Evolutionary conservation across 2,329 filamentous ascomycete species (phyloP).

Genomic region (Amylocarpus encephaloides): DNA sequence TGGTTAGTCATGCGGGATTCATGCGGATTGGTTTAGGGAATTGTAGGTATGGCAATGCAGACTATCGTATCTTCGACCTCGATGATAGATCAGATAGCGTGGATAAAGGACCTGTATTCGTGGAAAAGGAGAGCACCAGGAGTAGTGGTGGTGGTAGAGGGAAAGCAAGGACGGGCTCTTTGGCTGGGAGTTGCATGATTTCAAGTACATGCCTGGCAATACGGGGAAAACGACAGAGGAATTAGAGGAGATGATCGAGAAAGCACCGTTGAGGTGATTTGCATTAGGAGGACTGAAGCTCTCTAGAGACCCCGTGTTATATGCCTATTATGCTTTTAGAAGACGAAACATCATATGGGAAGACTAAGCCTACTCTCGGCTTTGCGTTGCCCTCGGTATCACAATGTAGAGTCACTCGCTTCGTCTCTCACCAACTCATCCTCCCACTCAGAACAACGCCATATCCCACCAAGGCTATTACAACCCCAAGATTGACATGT

Average conservation of each 20-base stretch:
- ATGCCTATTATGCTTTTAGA: no score
- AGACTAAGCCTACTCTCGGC: no score
- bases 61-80: conserved; percentile 15
- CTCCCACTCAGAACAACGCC: conserved; percentile 3
- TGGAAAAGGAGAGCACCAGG: conserved; percentile 13
- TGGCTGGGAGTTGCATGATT: conserved; percentile 13
- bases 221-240: not conserved
- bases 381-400: no score
- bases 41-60: conserved; percentile 13
- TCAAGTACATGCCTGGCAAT: conserved; percentile 12
- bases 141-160: conserved; percentile 12
- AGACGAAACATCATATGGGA: no score
- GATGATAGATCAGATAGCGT: conserved; percentile 2
- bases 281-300: no score
- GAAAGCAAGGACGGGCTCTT: conserved; percentile 7
- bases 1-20: conserved; percentile 14
- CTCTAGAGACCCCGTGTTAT: no score
- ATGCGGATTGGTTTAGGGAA: conserved; percentile 12
- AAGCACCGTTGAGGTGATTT: conserved; percentile 2
- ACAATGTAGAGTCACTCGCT: no score
- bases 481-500: conserved; percentile 36
- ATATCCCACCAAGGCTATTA: conserved; percentile 30
- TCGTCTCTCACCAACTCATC: no score
- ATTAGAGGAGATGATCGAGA: not conserved
- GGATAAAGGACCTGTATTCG: conserved; percentile 1